Evolutionary conservation across 176 grass and related monocot genomes (phyloP), one percentile per base, ranked within the genome.

Genomic region (Puccinellia tenuiflora): DNA sequence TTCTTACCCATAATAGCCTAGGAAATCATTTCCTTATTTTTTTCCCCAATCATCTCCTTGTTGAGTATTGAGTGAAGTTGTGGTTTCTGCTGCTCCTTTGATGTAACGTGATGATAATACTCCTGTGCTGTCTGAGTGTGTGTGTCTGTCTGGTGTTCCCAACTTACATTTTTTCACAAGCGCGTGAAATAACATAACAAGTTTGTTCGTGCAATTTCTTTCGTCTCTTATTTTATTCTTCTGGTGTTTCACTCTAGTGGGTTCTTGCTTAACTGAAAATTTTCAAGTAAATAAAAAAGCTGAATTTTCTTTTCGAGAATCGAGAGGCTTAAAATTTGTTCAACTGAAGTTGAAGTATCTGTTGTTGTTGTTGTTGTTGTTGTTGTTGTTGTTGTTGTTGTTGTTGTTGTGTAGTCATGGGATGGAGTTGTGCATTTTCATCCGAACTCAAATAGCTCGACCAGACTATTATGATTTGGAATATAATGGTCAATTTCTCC

Each of bases 111-210:
- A 76, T 75, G 67, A 68, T 26, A 68, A 68, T 26, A 68, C 28
- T 40, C 67, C 24, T 83, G 77, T 79, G 11, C 20, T 73, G 59
- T 72, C 39, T 3, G 68, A 46, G 22, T 45, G 39, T 46, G 68
- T 71, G n/a, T 43, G 51, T 77, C n/a, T n/a, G n/a, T n/a, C n/a
- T n/a, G n/a, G n/a, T 55, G 75, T 80, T 79, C n/a, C 39, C 75
- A 75, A 34, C 67, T 48, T 79, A 68, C 63, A 57, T 46, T 33
- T 90, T 45, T 73, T 86, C 80, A 90, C 75, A 80, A 75, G 38
- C 14, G 7, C 40, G 48, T 80, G 84, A 90, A 87, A 84, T 84
- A 76, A 87, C 39, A 84, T 84, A 76, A 87, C 39, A 74, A 11
- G 39, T 52, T 87, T 47, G 20, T 33, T 81, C 29, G 34, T 17